Evolutionary conservation across 176 grass and related monocot species (phyloP), one percentile per base, ranked within the genome.

Genomic region (Tuctoria greenei): DNA sequence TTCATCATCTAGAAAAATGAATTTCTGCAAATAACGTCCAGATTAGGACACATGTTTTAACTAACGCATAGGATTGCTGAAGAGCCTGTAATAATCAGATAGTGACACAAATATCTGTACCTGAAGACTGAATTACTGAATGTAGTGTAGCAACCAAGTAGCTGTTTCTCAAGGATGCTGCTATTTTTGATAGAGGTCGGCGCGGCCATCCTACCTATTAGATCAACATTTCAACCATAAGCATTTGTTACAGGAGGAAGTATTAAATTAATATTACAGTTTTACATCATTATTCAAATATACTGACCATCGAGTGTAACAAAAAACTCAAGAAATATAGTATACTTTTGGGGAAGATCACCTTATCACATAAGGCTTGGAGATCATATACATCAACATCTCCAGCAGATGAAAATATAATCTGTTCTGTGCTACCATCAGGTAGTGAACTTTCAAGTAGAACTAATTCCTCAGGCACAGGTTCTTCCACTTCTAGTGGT

Each of bases 141-240:
- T 97, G 86, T 66, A 97, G 74, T 14, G 91, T 93, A 60, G 86
- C 88, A 70, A 97, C 95, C 83, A 97, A 82, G 24, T 91, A 93
- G 76, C 95, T 97, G 75, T 97, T 97, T 91, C 89, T 97, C 74
- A 97, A 80, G 68, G 95, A 97, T 60, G 85, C 86, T 21, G 90
- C 88, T 79, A 97, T 81, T 87, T 93, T 97, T 37, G 88, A 85
- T 75, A 93, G 80, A 51, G 95, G 95, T 86, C 95, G 93, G 50
- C 91, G 91, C 52, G 95, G 95, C 95, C 95, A 97, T 87, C 95
- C 95, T 76, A 93, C 95, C 95, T 97, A 76, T 61, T 40, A 78
- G 41, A 81, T 78, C 14, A 54, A 76, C 47, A 76, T 61, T 68
- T 81, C 52, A 69, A 69, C 71, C 37, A 63, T 71, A 71, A 43